Evolutionary conservation across 2,329 filamentous ascomycete genomes (phyloP).

Genomic region (Colletotrichum karsti): DNA sequence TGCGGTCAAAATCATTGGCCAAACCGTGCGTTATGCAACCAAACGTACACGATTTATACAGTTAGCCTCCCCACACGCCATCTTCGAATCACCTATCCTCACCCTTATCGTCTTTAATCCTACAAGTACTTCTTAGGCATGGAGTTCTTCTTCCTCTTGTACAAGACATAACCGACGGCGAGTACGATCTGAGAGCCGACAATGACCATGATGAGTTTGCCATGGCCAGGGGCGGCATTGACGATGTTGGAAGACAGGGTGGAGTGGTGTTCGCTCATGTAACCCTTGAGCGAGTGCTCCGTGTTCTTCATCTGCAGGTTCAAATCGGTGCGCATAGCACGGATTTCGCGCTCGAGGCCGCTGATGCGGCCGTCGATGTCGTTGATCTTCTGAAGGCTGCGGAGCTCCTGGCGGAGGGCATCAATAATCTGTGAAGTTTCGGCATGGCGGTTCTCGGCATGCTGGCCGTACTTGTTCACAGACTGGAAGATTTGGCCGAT

Average conservation of each 20-base stretch:
- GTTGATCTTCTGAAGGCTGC: constrained; percentile 52
- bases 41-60: background rate
- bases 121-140: constrained; percentile 94
- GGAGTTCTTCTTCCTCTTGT: constrained; percentile 79
- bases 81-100: background rate
- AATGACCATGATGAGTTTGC: constrained; percentile 71
- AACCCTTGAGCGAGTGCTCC: constrained; percentile 62
- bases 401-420: constrained; percentile 55
- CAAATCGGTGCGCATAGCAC: constrained; percentile 64
- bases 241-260: constrained; percentile 57
- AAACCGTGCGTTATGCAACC: background rate
- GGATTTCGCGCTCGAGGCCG: constrained; percentile 66
- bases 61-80: background rate
- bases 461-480: constrained; percentile 57
- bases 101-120: constrained; percentile 29
- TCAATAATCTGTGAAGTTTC: constrained; percentile 60
- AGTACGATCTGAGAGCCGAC: constrained; percentile 79
- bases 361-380: constrained; percentile 55
- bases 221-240: constrained; percentile 58
- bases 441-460: constrained; percentile 64
- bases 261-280: constrained; percentile 58
- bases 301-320: constrained; percentile 57
- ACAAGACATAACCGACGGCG: constrained; percentile 74
- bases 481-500: constrained; percentile 69
- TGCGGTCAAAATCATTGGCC: background rate